These are phyloP conservation scores for Botryotinia calthae DNA, from an alignment of 2,329 filamentous ascomycete species.

Conservation along the genomic window DNA sequence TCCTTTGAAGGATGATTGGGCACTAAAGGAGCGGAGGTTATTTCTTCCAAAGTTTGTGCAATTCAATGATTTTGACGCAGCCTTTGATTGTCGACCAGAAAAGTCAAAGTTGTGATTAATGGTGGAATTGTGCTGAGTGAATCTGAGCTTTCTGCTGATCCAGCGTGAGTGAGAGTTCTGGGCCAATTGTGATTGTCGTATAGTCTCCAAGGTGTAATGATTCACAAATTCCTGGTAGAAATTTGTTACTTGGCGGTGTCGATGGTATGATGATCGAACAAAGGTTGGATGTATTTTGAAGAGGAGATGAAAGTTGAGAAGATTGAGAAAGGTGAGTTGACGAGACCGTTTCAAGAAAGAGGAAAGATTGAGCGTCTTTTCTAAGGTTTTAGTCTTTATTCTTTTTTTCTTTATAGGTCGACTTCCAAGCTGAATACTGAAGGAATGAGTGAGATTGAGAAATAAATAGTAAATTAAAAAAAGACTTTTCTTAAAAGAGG, in stretches of 20 bases:
- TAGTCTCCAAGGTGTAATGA: constrained; percentile 14
- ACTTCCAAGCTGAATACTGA: constrained; percentile 5
- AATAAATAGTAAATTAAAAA: neutral
- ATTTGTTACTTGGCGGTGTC: constrained; percentile 8
- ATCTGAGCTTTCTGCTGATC: neutral
- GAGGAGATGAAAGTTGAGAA: neutral
- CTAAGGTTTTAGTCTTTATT: neutral
- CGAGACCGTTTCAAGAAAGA: neutral
- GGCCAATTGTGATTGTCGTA: constrained; percentile 7
- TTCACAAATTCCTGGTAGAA: neutral
- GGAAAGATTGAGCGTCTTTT: neutral
- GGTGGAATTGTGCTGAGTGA: neutral
- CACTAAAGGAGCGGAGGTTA: neutral
- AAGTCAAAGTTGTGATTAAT: neutral
- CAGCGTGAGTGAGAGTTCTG: neutral
- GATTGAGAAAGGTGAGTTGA: neutral
- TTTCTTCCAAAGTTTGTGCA: neutral
- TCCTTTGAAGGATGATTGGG: constrained; percentile 19
- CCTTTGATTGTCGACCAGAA: neutral
- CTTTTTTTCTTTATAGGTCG: neutral
- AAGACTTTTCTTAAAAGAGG: neutral
- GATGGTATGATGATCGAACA: neutral
- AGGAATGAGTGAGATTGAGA: constrained; percentile 5
- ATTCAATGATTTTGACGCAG: neutral
- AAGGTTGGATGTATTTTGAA: neutral